Conservation (phyloP, 306 rosid genomes). For the Inga oerstediana region DNA sequence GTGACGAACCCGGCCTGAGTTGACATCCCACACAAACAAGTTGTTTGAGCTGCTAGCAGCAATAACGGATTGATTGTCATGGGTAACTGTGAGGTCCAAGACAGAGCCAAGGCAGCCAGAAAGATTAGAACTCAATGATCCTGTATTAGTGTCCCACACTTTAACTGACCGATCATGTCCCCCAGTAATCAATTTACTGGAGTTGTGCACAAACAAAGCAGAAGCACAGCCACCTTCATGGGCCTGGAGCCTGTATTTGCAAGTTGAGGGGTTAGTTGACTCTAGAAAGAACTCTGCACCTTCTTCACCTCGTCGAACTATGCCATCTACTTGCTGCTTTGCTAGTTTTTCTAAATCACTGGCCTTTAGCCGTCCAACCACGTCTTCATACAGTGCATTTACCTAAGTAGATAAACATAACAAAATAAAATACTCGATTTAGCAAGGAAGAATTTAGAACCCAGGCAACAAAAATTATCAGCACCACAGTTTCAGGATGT, state of each 20-base stretch:
- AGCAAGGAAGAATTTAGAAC: slow-evolving; percentile 1
- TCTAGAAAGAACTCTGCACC: slow-evolving; percentile 91
- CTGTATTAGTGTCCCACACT: slow-evolving; percentile 88
- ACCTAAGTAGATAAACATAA: slow-evolving; percentile 53
- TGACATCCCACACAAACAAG: slow-evolving; percentile 83
- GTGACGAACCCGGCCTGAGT: slow-evolving; percentile 81
- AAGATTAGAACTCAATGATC: slow-evolving; percentile 62
- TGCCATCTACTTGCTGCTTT: slow-evolving; percentile 94
- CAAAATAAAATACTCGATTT: slow-evolving; percentile 20
- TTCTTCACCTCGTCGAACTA: slow-evolving; percentile 93
- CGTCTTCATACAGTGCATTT: slow-evolving; percentile 89
- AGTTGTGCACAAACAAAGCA: slow-evolving; percentile 73
- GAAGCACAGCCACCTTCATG: slow-evolving; percentile 98
- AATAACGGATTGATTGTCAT: slow-evolving; percentile 82
- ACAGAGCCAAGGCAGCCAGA: slow-evolving; percentile 94
- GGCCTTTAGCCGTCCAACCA: slow-evolving; percentile 71
- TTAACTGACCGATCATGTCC: slow-evolving; percentile 91
- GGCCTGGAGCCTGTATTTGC: slow-evolving; percentile 71
- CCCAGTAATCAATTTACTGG: slow-evolving; percentile 80
- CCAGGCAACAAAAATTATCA: slow-evolving; percentile 15
- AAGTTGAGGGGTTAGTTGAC: slow-evolving; percentile 70
- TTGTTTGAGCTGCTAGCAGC: slow-evolving; percentile 99
- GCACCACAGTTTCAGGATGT: slow-evolving; percentile 10
- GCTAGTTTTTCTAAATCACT: slow-evolving; percentile 93
- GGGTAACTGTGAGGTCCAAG: slow-evolving; percentile 82